Percentiles rank a stretch among this genome's conserved stretches.
Conservation (phyloP, 2,329 filamentous ascomycete species). For the Penicillium janthinellum region DNA sequence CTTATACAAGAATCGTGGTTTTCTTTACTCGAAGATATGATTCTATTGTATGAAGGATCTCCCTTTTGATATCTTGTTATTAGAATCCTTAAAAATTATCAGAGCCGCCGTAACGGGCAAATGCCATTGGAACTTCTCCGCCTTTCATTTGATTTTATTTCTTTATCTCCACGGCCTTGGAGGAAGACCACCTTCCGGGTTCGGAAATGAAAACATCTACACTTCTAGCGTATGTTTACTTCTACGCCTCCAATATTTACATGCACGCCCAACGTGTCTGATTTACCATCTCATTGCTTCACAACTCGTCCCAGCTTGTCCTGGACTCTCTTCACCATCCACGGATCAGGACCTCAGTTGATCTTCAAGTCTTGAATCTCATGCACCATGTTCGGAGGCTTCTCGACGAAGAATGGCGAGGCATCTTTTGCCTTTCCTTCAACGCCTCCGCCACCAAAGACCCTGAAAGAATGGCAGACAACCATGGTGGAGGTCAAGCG, state of each 20-base stretch:
- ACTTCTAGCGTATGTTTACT: not conserved
- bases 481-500: constrained; percentile 38
- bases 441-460: constrained; percentile 17
- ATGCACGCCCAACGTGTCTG: too few relatives aligned
- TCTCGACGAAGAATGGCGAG: constrained; percentile 23
- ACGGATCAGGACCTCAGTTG: not conserved
- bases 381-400: constrained; percentile 17
- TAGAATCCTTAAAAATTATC: too few relatives aligned
- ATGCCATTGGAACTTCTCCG: not conserved
- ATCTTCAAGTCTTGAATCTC: not conserved
- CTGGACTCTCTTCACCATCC: not conserved
- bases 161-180: not conserved
- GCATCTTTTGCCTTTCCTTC: constrained; percentile 23
- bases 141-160: not conserved
- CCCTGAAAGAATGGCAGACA: constrained; percentile 36
- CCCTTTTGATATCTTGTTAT: too few relatives aligned
- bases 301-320: not conserved
- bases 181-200: not conserved
- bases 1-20: not conserved
- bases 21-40: not conserved
- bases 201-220: not conserved
- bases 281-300: too few relatives aligned
- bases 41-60: not conserved
- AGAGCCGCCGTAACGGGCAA: too few relatives aligned
- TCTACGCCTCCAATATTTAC: not conserved